phyloP scores from a whole-genome alignment of 352 stramenopile species.

The Pythium aphanidermatum region DNA sequence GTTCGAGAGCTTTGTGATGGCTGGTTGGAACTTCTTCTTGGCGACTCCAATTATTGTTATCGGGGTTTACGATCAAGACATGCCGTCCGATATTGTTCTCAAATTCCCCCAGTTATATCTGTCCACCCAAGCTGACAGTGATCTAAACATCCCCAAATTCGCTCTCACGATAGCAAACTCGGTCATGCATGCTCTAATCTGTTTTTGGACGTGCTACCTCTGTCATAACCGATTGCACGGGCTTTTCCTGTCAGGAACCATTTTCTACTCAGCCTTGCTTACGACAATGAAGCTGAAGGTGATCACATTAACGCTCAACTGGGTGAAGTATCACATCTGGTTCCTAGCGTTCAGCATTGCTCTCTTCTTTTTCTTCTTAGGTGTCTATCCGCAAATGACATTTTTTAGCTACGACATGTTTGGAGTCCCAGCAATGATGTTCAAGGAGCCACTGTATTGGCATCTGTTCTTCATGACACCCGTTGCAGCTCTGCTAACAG shows the following conservation, averaged over 20 bases:
- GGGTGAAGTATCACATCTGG: slow-evolving; percentile 52
- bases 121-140: slow-evolving; percentile 37
- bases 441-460: slow-evolving; percentile 43
- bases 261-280: slow-evolving; percentile 64
- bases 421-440: slow-evolving; percentile 39
- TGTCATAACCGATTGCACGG: slow-evolving; percentile 29
- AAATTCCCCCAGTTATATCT: slow-evolving; percentile 52
- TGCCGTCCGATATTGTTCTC: slow-evolving; percentile 38
- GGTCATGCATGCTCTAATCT: slow-evolving; percentile 43
- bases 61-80: slow-evolving; percentile 68
- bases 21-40: slow-evolving; percentile 84
- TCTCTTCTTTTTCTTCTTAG: slow-evolving; percentile 64
- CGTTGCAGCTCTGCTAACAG: slow-evolving; percentile 32
- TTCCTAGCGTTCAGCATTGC: slow-evolving; percentile 47
- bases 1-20: slow-evolving; percentile 79
- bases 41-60: slow-evolving; percentile 87
- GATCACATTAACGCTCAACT: slow-evolving; percentile 47
- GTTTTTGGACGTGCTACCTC: slow-evolving; percentile 44
- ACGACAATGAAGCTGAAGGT: slow-evolving; percentile 73
- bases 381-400: slow-evolving; percentile 55
- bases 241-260: slow-evolving; percentile 45
- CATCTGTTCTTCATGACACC: slow-evolving; percentile 46
- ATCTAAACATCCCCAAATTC: slow-evolving; percentile 60
- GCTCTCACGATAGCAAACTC: slow-evolving; percentile 44
- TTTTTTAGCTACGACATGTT: slow-evolving; percentile 69